These are phyloP conservation scores for Neopestalotiopsis rosae DNA, from an alignment of 2,329 filamentous ascomycete genomes.

Conservation along the genomic window DNA sequence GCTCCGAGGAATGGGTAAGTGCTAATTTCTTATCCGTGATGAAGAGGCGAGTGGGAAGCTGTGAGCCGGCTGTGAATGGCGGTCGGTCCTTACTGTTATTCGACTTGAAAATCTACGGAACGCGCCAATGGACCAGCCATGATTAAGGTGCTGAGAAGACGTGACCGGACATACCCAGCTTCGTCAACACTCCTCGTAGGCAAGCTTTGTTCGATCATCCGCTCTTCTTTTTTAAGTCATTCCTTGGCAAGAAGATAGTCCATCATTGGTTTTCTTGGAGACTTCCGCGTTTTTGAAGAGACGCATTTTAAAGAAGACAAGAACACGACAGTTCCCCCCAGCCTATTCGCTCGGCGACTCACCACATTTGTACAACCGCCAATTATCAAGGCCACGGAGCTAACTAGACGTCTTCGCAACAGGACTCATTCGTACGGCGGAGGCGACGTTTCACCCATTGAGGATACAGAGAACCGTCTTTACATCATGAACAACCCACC, in stretches of 20 bases:
- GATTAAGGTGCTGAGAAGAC: background rate
- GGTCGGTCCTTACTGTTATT: background rate
- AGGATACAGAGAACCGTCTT: slow-evolving; percentile 48
- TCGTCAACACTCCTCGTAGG: background rate
- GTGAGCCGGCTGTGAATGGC: background rate
- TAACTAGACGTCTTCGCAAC: slow-evolving; percentile 30
- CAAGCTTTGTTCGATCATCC: background rate
- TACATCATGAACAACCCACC: slow-evolving; percentile 27
- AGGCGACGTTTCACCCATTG: slow-evolving; percentile 59
- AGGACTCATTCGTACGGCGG: slow-evolving; percentile 28
- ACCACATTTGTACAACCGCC: slow-evolving; percentile 17
- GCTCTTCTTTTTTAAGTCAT: background rate
- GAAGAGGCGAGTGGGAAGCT: background rate
- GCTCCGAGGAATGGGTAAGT: slow-evolving; percentile 48
- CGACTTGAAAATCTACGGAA: background rate
- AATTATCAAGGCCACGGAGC: slow-evolving; percentile 20
- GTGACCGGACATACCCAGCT: background rate
- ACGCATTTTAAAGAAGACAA: slow-evolving; percentile 17
- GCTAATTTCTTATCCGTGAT: background rate
- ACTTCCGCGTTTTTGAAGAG: slow-evolving; percentile 19
- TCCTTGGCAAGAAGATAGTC: background rate
- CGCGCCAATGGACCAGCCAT: background rate
- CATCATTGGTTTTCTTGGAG: background rate
- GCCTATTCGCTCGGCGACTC: slow-evolving; percentile 12
- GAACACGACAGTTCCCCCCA: background rate